Percentiles rank a stretch among this genome's conserved stretches.
Conservation (phyloP, 2,329 filamentous ascomycete genomes). For the Kalmusia sp. region DNA sequence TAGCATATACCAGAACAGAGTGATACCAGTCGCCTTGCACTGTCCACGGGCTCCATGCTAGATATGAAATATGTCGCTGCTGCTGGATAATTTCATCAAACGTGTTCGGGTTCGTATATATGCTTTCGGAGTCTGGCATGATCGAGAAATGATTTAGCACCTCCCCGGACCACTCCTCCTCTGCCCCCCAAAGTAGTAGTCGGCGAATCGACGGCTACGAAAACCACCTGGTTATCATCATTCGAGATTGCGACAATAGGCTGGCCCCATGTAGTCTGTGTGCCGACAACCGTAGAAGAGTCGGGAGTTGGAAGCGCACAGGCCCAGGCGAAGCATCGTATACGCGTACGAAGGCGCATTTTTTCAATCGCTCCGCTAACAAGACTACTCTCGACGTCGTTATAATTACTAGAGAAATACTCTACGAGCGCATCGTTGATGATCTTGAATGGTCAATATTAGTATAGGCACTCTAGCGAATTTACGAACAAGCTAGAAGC, state of each 20-base stretch:
- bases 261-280: constrained; percentile 30
- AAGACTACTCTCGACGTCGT: constrained; percentile 25
- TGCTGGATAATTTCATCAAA: constrained; percentile 42
- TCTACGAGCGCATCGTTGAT: constrained; percentile 57
- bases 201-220: constrained; percentile 49
- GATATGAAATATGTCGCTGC: constrained; percentile 41
- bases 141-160: constrained; percentile 36
- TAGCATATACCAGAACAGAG: constrained; percentile 46
- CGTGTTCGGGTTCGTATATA: constrained; percentile 20
- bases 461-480: neutral
- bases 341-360: constrained; percentile 45
- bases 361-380: constrained; percentile 34
- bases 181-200: constrained; percentile 36
- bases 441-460: constrained; percentile 32
- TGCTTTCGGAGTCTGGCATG: constrained; percentile 15
- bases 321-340: constrained; percentile 53
- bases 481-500: too few species aligned
- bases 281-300: constrained; percentile 27
- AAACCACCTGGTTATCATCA: constrained; percentile 49
- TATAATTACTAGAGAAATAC: constrained; percentile 39
- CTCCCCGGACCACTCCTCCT: constrained; percentile 34
- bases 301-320: constrained; percentile 25
- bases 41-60: constrained; percentile 52
- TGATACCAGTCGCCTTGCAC: constrained; percentile 17
- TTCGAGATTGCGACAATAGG: constrained; percentile 50